Conservation (phyloP, 495 filamentous ascomycete genomes). For the Aspergillus nanangensis region DNA sequence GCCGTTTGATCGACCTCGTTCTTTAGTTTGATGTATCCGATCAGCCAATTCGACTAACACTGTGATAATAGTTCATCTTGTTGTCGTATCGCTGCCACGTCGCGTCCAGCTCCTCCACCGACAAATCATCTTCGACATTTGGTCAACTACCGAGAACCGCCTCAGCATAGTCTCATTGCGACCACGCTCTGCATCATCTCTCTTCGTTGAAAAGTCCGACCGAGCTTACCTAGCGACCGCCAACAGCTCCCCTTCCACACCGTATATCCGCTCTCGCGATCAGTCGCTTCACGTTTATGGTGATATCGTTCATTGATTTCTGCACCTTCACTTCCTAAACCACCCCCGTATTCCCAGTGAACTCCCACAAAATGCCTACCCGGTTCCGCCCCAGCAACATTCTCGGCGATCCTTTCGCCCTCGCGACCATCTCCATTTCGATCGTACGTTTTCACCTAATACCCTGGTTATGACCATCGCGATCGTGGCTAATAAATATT, state of each 20-base stretch:
- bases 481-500: slow-evolving; percentile 11
- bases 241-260: slow-evolving; percentile 6
- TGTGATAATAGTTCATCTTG: too few species aligned
- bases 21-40: too few species aligned
- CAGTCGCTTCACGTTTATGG: slow-evolving; percentile 25
- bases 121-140: too few species aligned
- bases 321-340: slow-evolving; percentile 78
- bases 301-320: slow-evolving; percentile 48
- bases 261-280: slow-evolving; percentile 8
- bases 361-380: slow-evolving; percentile 32
- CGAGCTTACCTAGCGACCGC: neutral
- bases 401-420: slow-evolving; percentile 91
- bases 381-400: slow-evolving; percentile 81
- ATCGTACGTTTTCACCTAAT: slow-evolving; percentile 57
- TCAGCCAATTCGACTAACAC: too few species aligned
- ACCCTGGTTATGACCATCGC: neutral
- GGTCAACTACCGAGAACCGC: too few species aligned
- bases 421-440: slow-evolving; percentile 90
- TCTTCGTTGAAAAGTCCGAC: too few species aligned
- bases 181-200: too few species aligned
- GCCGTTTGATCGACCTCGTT: too few species aligned
- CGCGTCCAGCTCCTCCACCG: too few species aligned
- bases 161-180: too few species aligned
- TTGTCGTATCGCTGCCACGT: too few species aligned
- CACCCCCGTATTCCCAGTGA: slow-evolving; percentile 52